These are phyloP conservation scores for Dendrocalamus latiflorus DNA, from an alignment of 202 grass and related monocot genomes.

Conservation along the genomic window DNA sequence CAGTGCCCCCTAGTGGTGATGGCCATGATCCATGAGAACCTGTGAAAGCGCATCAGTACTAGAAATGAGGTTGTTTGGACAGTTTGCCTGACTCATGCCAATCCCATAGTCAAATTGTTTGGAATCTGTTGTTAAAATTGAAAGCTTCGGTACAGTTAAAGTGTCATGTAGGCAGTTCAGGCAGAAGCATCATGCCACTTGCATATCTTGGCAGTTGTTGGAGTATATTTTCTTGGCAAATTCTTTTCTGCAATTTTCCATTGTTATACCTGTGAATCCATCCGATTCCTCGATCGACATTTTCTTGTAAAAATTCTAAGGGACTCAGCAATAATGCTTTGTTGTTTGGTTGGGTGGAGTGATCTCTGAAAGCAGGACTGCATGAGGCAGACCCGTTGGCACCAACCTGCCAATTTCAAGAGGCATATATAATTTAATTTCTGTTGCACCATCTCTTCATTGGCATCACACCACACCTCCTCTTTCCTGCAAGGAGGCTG, in stretches of 20 bases:
- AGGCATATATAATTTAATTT: slow-evolving; percentile 19
- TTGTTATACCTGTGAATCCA: not conserved
- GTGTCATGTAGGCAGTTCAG: slow-evolving; percentile 26
- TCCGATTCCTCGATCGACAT: slow-evolving; percentile 2
- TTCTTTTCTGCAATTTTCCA: not conserved
- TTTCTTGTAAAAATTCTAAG: slow-evolving; percentile 19
- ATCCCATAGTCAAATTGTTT: slow-evolving; percentile 24
- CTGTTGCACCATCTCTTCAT: slow-evolving; percentile 33
- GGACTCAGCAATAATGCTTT: slow-evolving; percentile 24
- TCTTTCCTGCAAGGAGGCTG: too few relatives aligned
- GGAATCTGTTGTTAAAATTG: not conserved
- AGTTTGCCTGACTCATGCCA: too few relatives aligned
- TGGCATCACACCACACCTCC: too few relatives aligned
- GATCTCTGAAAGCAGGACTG: slow-evolving; percentile 28
- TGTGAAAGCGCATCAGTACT: slow-evolving; percentile 28
- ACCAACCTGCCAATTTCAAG: slow-evolving; percentile 39
- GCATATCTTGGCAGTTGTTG: slow-evolving; percentile 3
- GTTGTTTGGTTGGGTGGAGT: slow-evolving; percentile 28
- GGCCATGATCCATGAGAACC: slow-evolving; percentile 41
- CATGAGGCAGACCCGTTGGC: slow-evolving; percentile 31
- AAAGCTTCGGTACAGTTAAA: slow-evolving; percentile 14
- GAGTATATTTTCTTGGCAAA: not conserved
- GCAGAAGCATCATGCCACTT: slow-evolving; percentile 10
- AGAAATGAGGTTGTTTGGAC: slow-evolving; percentile 21
- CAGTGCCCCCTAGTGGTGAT: slow-evolving; percentile 6